These are phyloP conservation scores for Telopea speciosissima DNA, from an alignment of 177 flowering plant genomes.

Conservation along the genomic window DNA sequence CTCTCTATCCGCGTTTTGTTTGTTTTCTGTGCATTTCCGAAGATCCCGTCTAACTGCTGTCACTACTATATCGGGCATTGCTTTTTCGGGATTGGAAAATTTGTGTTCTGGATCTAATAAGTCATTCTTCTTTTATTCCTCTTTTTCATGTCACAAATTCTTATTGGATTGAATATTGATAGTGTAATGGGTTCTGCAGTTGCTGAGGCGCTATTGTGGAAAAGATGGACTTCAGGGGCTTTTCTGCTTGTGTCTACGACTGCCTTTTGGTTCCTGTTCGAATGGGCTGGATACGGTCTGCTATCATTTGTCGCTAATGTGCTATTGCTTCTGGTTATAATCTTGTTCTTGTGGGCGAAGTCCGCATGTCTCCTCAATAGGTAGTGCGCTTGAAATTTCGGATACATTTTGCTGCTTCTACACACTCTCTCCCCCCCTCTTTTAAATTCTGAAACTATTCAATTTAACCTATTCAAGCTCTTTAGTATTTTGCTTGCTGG, in stretches of 20 bases:
- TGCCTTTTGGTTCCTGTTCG: conserved; percentile 62
- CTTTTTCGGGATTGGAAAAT: background rate
- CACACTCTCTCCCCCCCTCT: background rate
- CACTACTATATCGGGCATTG: background rate
- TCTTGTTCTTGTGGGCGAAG: conserved; percentile 84
- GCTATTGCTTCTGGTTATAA: conserved; percentile 54
- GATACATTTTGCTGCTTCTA: background rate
- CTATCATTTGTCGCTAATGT: conserved; percentile 61
- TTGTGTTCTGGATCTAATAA: background rate
- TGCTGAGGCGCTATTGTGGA: conserved; percentile 84
- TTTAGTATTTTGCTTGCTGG: background rate
- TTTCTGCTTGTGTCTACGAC: conserved; percentile 38
- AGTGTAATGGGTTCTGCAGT: conserved; percentile 33
- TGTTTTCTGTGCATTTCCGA: background rate
- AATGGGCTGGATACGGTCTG: conserved; percentile 58
- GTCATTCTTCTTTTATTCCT: background rate
- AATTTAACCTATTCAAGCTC: background rate
- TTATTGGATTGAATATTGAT: background rate
- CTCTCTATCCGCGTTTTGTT: too few relatives aligned
- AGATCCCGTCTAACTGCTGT: background rate
- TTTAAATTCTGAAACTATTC: too few relatives aligned
- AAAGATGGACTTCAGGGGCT: conserved; percentile 31
- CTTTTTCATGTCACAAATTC: background rate
- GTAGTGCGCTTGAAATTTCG: conserved; percentile 19
- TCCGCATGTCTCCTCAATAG: conserved; percentile 78